Percentiles rank a stretch among this genome's conserved stretches.
These are phyloP conservation scores for Laburnicola sp. DNA, from an alignment of 2,329 filamentous ascomycete genomes.

Conservation along the genomic window DNA sequence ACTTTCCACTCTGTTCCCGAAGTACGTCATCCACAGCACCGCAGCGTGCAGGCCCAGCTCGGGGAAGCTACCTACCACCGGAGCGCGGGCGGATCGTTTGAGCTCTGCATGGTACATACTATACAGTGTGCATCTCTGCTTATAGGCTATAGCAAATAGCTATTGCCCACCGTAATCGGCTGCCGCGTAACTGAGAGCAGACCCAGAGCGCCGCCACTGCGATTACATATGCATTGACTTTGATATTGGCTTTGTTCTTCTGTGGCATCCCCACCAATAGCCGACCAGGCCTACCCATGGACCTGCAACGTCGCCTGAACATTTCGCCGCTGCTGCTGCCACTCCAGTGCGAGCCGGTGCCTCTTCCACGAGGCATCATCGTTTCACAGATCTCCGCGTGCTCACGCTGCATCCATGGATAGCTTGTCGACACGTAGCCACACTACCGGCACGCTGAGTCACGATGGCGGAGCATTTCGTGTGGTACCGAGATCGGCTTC, in stretches of 20 bases:
- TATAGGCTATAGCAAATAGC: too few relatives aligned
- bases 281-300: neutral
- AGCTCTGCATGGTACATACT: too few relatives aligned
- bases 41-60: too few relatives aligned
- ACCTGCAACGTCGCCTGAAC: slow-evolving; percentile 15
- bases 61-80: neutral
- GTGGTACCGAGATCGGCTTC: neutral
- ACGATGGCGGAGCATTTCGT: neutral
- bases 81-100: too few relatives aligned
- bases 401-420: neutral
- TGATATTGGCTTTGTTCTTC: too few relatives aligned
- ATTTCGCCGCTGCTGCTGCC: slow-evolving; percentile 6
- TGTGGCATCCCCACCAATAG: neutral
- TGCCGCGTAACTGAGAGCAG: too few relatives aligned
- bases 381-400: neutral
- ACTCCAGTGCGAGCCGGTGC: neutral
- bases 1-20: slow-evolving; percentile 18
- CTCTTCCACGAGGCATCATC: neutral
- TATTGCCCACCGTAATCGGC: neutral
- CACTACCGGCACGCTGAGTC: neutral
- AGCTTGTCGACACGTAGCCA: neutral
- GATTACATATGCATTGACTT: too few relatives aligned
- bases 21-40: neutral
- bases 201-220: too few relatives aligned
- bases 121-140: too few relatives aligned